Conservation (phyloP, 1,284 basidiomycete genomes). For the Ceratobasidium sp. region DNA sequence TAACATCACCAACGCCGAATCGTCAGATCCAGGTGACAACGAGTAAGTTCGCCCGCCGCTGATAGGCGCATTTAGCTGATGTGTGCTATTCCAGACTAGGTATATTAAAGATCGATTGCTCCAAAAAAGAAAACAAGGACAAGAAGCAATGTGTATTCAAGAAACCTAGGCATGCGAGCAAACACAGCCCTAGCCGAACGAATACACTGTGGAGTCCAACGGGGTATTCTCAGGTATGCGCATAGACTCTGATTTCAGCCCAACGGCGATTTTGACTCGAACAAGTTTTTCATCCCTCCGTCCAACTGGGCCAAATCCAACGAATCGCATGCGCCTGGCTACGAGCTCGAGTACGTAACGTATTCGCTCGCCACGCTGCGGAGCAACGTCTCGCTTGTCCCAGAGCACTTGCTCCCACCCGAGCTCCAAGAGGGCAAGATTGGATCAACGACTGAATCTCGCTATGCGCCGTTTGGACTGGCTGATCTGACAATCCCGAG, state of each 20-base stretch:
- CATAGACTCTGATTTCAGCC: conserved; percentile 54
- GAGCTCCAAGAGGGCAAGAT: conserved; percentile 57
- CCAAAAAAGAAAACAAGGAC: conserved; percentile 64
- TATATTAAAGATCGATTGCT: conserved; percentile 65
- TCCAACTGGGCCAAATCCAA: conserved; percentile 65
- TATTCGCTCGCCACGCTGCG: conserved; percentile 63
- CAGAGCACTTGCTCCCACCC: conserved; percentile 73
- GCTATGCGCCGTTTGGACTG: conserved; percentile 77
- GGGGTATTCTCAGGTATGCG: conserved; percentile 81
- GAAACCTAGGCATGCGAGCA: conserved; percentile 71
- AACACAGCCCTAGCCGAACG: conserved; percentile 74
- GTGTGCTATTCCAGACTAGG: conserved; percentile 51
- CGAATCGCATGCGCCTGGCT: conserved; percentile 69
- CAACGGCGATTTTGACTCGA: conserved; percentile 54
- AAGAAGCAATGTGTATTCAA: conserved; percentile 70
- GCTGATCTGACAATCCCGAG: conserved; percentile 81
- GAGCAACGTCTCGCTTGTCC: conserved; percentile 65
- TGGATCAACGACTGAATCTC: conserved; percentile 47
- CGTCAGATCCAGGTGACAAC: not conserved
- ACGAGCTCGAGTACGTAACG: conserved; percentile 85
- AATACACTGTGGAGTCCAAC: conserved; percentile 80
- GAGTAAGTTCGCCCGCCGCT: conserved; percentile 1
- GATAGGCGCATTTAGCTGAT: not conserved
- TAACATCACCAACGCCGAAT: conserved; percentile 68
- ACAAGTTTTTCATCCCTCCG: conserved; percentile 81